phyloP scores from a whole-genome alignment of 1,284 basidiomycete genomes.

The Phylloboletellus chloephorus region DNA sequence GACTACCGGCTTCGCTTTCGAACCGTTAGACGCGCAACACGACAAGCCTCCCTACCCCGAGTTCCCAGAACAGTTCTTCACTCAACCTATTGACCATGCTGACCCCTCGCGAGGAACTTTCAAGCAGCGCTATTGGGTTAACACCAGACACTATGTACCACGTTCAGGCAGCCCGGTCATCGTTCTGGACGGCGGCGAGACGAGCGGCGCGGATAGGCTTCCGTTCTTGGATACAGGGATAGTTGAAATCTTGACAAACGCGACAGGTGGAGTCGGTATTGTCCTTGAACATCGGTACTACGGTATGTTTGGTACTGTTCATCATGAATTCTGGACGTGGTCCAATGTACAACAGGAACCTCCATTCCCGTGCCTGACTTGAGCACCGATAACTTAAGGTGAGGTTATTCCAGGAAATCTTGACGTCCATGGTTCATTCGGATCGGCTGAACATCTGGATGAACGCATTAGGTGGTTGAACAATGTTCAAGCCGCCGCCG shows the following conservation, averaged over 20 bases:
- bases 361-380: slow-evolving; percentile 78
- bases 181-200: slow-evolving; percentile 82
- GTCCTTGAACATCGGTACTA: slow-evolving; percentile 90
- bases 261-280: slow-evolving; percentile 81
- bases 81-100: slow-evolving; percentile 84
- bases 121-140: slow-evolving; percentile 84
- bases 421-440: neutral
- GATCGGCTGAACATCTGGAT: slow-evolving; percentile 10
- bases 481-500: slow-evolving; percentile 86
- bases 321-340: neutral
- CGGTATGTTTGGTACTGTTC: slow-evolving; percentile 41
- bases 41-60: slow-evolving; percentile 23
- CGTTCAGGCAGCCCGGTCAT: slow-evolving; percentile 72
- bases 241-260: slow-evolving; percentile 76
- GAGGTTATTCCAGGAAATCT: neutral
- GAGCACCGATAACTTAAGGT: slow-evolving; percentile 75
- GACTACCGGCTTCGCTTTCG: slow-evolving; percentile 3
- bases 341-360: slow-evolving; percentile 47
- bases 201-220: slow-evolving; percentile 64
- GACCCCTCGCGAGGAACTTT: slow-evolving; percentile 50
- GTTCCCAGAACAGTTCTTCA: slow-evolving; percentile 65
- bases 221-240: slow-evolving; percentile 81
- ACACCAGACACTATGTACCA: slow-evolving; percentile 74
- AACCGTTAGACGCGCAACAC: neutral
- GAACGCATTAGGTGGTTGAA: slow-evolving; percentile 63